Base-by-base conservation (phyloP, 495 filamentous ascomycete species). In the Corynascus novoguineensis region DNA sequence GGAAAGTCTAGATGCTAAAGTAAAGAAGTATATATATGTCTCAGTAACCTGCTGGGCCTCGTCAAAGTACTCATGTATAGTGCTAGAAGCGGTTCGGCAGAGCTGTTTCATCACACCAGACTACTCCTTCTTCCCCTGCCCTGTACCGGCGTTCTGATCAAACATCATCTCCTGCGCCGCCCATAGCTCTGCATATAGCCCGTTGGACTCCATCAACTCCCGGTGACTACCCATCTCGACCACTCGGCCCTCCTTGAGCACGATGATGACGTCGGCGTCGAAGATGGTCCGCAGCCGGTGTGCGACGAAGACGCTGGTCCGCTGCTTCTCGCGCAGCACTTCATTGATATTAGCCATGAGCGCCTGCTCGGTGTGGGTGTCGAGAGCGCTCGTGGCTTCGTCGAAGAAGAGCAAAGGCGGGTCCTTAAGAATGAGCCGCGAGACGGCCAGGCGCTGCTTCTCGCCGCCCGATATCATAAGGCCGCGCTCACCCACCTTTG, bases 381-480 rank as follows among this genome's bases (percentile, higher is more conserved):
- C 93, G 45, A 98, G 76, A 1, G 93, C 95, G 47, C 89, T 95
- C 1, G 95, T 98, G 73, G 93, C 93, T 75, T 98, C 93, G 64
- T 98, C 93, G 61, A 97, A 97, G 80, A 98, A 97, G 1, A 97
- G 74, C 32, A 97, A 72, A 6, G 90, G 87, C 0, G 93, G 92
- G 62, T 98, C 89, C 63, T 98, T 98, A 42, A 98, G 73, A 1
- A 98, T 79, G 34, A 97, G 68, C 29, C 93, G 78, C 6, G 89
- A 88, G 21, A 98, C 83, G 2, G 95, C 93, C 29, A 98, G 73
- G 5, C 93, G 83, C 67, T 98, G 93, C 71, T 97, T 97, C 74
- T 98, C 93, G 31, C 93, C 93, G 8, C 92, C 93, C 4, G 88
- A 92, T 17, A 97, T 97, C 93, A 97, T 97, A 86, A 97, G 87